Base-by-base conservation (phyloP, 2,329 filamentous ascomycete genomes). In the Chalaropsis ovoidea region DNA sequence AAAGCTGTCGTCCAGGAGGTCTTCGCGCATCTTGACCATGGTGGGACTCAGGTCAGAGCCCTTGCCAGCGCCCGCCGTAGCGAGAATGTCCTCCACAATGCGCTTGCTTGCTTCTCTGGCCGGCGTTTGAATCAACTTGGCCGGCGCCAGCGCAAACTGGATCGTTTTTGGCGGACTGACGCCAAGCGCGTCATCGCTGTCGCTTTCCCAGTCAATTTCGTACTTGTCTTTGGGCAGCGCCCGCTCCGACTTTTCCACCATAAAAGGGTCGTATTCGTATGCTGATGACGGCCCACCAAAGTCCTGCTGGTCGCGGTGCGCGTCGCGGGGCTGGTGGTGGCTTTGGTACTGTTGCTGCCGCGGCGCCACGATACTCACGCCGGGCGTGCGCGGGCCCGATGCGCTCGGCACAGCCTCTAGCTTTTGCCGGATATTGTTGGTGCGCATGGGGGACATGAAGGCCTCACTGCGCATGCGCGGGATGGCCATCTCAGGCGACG, bases 81-180 rank as follows among this genome's bases (percentile, higher is more conserved):
- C 75, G 6, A 94, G 77, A 61, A 95, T 82, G 71, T 93, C 88
- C 63, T 91, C 87, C 0, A 95, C 89, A 67, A 95, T 93, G 65
- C 85, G 82, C 73, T 82, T 87, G 71, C 88, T 92, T 3, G 90
- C 90, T 74, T 94, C 89, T 65, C 87, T 83, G 39, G 90, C 89
- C 68, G 89, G 90, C 61, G 90, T 95, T 74, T 92, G 89, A 73
- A 93, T 75, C 24, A 95, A 76, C 72, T 88, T 86, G 49, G 86
- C 88, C 64, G 87, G 87, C 62, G 88, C 88, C 61, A 95, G 76
- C 56, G 88, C 86, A 74, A 95, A 95, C 72, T 92, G 88, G 68
- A 95, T 92, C 11, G 90, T 94, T 79, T 97, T 97, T 0, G 94
- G 94, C 35, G 94, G 94, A 72, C 90, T 96, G 75, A 91, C 87